These are phyloP conservation scores for Calonectria crousiana DNA, from an alignment of 2,329 filamentous ascomycete species.

Conservation along the genomic window DNA sequence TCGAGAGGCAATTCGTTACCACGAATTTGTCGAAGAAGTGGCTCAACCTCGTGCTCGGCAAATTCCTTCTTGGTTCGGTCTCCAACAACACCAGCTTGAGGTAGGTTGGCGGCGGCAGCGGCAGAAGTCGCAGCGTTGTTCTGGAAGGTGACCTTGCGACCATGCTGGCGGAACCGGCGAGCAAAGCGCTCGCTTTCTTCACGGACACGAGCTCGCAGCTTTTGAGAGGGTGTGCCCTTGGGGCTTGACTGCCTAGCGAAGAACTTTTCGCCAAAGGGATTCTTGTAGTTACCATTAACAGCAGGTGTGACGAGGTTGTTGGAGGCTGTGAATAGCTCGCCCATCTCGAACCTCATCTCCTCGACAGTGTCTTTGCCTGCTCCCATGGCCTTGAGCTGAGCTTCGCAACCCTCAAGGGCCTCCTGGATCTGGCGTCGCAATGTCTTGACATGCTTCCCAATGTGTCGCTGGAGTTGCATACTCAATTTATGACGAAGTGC, in stretches of 20 bases:
- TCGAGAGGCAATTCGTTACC: constrained; percentile 66
- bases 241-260: constrained; percentile 63
- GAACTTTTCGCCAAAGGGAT: constrained; percentile 64
- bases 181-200: constrained; percentile 66
- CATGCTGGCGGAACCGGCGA: constrained; percentile 61
- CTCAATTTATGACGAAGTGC: constrained; percentile 63
- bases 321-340: constrained; percentile 64
- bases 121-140: constrained; percentile 34
- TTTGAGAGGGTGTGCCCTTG: constrained; percentile 64
- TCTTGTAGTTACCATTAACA: constrained; percentile 68
- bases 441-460: constrained; percentile 64
- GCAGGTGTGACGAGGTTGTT: constrained; percentile 67
- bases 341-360: constrained; percentile 67
- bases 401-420: constrained; percentile 61
- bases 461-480: constrained; percentile 63
- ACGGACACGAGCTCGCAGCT: constrained; percentile 62
- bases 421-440: constrained; percentile 64
- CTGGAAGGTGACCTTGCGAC: constrained; percentile 61
- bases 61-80: constrained; percentile 61
- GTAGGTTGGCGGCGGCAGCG: constrained; percentile 40
- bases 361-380: constrained; percentile 64
- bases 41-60: constrained; percentile 61
- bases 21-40: constrained; percentile 62
- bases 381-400: constrained; percentile 63
- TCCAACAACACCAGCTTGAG: constrained; percentile 47